Evolutionary conservation across 2,329 filamentous ascomycete genomes (phyloP), one percentile per base, ranked within the genome.

Genomic region (Curvularia sp.): DNA sequence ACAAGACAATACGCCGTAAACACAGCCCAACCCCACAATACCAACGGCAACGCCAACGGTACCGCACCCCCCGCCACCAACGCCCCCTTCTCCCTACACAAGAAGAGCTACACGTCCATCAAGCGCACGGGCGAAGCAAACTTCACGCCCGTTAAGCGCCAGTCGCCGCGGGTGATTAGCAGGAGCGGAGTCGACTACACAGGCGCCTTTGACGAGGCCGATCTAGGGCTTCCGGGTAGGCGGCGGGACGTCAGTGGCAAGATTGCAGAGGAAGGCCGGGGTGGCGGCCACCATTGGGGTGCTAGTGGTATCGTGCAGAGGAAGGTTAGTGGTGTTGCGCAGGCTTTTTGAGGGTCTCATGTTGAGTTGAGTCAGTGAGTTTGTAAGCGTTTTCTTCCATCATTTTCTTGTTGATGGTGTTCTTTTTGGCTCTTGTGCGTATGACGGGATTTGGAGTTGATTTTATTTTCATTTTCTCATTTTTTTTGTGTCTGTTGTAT

Each of bases 241-340:
- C 60, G 73, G 58, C 51, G 70, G 50, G 87, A 89, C 60, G 89
- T 91, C 2, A 92, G 89, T 71, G 90, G 90, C 1, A 91, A 90
- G 80, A 77, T 87, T 54, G 89, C 84, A 0, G 90, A 93, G 73
- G 90, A 93, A 72, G 90, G 90, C 1, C 79, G 84, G 46, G 86
- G 74, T 4, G 74, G 71, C 5, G 1, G n/a, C 6, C 6, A 13
- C 7, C 59, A 73, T 23, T 75, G 74, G 65, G 73, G 74, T 21
- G 63, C 63, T 39, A 73, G 74, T 32, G 63, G 66, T 39, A 68
- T 78, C 54, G 71, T 67, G 25, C 70, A 75, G 53, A 71, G 81
- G 64, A 81, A 79, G 58, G 73, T 78, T 12, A 80, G 75, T 67
- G 79, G 70, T 57, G 70, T 74, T 42, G 70, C 67, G 9, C 70